phyloP scores from a whole-genome alignment of 768 basidiomycete genomes.

The Naganishia randhawae region DNA sequence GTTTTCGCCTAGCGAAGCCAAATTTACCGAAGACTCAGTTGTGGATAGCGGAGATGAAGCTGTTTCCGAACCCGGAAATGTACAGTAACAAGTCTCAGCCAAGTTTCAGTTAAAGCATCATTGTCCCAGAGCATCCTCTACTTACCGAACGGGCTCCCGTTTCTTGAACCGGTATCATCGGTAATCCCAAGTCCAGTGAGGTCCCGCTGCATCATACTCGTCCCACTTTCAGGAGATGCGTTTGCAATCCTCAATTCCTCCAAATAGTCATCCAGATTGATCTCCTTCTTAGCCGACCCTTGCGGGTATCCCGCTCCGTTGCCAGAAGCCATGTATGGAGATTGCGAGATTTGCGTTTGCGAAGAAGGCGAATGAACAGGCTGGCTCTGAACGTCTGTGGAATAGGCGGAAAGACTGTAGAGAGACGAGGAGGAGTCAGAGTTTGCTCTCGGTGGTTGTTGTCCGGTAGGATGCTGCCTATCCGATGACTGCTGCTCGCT shows the following conservation, averaged over 20 bases:
- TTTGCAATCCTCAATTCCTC: constrained; percentile 6
- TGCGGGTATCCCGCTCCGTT: not conserved
- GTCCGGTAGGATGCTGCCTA: not conserved
- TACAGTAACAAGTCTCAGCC: not conserved
- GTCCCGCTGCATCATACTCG: not conserved
- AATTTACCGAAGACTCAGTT: not conserved
- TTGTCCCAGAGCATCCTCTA: not conserved
- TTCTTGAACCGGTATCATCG: not conserved
- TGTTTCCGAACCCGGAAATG: not conserved
- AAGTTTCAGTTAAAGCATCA: not conserved
- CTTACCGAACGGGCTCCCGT: not conserved
- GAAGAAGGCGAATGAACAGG: constrained; percentile 4
- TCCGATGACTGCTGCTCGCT: not conserved
- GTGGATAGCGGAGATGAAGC: not conserved
- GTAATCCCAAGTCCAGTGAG: not conserved
- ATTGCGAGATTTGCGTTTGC: not conserved
- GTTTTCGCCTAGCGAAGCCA: not conserved
- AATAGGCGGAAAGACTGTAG: constrained; percentile 11
- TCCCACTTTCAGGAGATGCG: not conserved
- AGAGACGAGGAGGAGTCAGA: constrained; percentile 8
- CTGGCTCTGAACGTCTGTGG: constrained; percentile 11
- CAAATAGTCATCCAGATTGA: constrained; percentile 15
- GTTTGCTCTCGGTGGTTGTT: constrained; percentile 15
- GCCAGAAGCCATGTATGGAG: not conserved
- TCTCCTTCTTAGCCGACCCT: not conserved